Evolutionary conservation across 2,329 filamentous ascomycete species (phyloP).

Genomic region (Elsinoe fawcettii): DNA sequence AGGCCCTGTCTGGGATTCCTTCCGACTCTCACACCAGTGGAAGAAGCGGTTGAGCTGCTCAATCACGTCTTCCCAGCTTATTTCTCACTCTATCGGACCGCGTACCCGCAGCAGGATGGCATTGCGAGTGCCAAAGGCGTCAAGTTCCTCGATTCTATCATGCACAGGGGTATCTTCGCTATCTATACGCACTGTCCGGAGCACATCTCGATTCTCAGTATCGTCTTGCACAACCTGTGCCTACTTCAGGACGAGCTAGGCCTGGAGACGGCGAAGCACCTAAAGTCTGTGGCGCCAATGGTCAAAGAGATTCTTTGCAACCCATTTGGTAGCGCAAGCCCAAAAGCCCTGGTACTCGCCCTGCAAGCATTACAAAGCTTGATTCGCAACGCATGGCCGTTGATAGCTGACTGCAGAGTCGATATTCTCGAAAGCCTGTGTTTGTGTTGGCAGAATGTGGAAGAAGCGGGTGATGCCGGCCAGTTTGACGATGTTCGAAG

Average conservation of each 20-base stretch:
- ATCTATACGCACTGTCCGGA: slow-evolving; percentile 51
- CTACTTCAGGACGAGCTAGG: slow-evolving; percentile 50
- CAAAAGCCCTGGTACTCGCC: slow-evolving; percentile 47
- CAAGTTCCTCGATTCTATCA: slow-evolving; percentile 37
- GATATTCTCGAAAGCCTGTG: slow-evolving; percentile 55
- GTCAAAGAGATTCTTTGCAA: slow-evolving; percentile 58
- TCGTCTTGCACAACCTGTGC: slow-evolving; percentile 47
- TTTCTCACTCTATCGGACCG: slow-evolving; percentile 47
- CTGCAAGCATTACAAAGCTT: slow-evolving; percentile 48
- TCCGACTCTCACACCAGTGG: slow-evolving; percentile 66
- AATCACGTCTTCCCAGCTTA: slow-evolving; percentile 59
- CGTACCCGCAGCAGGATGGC: slow-evolving; percentile 26
- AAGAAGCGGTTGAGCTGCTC: slow-evolving; percentile 60
- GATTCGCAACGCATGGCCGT: slow-evolving; percentile 60
- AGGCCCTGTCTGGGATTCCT: slow-evolving; percentile 68
- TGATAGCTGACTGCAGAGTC: slow-evolving; percentile 54
- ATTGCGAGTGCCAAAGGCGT: slow-evolving; percentile 21
- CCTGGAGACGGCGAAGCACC: slow-evolving; percentile 57
- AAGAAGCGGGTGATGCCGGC: slow-evolving; percentile 15
- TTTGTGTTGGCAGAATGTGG: slow-evolving; percentile 31
- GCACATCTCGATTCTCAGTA: slow-evolving; percentile 49
- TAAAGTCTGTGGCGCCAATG: slow-evolving; percentile 62
- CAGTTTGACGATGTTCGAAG: slow-evolving; percentile 21
- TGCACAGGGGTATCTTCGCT: slow-evolving; percentile 37
- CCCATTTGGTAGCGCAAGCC: slow-evolving; percentile 55